phyloP scores from a whole-genome alignment of 306 rosid species.

The Sicyos edulis region DNA sequence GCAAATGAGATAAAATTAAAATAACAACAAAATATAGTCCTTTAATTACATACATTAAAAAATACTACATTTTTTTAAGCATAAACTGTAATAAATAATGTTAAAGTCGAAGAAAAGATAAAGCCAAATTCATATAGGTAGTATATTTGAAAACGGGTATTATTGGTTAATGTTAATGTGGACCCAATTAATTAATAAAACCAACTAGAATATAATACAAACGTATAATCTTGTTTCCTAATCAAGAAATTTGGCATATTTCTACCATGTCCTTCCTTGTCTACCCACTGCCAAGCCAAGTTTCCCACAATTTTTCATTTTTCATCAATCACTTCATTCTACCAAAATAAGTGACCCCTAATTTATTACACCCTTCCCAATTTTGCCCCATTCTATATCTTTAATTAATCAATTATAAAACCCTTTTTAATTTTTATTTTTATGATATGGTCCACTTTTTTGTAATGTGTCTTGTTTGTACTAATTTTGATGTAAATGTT shows the following conservation, averaged over 20 bases:
- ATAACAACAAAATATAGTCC: too few species aligned
- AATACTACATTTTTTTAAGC: too few species aligned
- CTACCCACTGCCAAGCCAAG: conserved; percentile 25
- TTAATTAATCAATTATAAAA: not conserved
- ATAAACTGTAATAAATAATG: too few species aligned
- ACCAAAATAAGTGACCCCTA: conserved; percentile 36
- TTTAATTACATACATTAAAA: too few species aligned
- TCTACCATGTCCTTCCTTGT: conserved; percentile 42
- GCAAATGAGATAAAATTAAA: too few species aligned
- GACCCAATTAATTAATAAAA: not conserved
- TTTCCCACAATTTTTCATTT: conserved; percentile 28
- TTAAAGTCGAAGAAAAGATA: not conserved
- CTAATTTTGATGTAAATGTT: not conserved
- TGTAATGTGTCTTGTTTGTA: not conserved
- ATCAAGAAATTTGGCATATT: conserved; percentile 25
- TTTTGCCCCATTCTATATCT: not conserved
- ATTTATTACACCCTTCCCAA: conserved; percentile 7
- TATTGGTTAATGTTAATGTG: not conserved
- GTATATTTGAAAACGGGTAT: not conserved
- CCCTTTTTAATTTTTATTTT: not conserved
- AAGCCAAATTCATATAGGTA: conserved; percentile 10
- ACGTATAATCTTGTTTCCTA: not conserved
- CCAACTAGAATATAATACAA: not conserved
- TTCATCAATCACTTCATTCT: conserved; percentile 69
- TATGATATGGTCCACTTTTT: conserved; percentile 14